Evolutionary conservation across 225 moss, liverwort and hornwort genomes (phyloP).

Genomic region (Lunularia cruciata): DNA sequence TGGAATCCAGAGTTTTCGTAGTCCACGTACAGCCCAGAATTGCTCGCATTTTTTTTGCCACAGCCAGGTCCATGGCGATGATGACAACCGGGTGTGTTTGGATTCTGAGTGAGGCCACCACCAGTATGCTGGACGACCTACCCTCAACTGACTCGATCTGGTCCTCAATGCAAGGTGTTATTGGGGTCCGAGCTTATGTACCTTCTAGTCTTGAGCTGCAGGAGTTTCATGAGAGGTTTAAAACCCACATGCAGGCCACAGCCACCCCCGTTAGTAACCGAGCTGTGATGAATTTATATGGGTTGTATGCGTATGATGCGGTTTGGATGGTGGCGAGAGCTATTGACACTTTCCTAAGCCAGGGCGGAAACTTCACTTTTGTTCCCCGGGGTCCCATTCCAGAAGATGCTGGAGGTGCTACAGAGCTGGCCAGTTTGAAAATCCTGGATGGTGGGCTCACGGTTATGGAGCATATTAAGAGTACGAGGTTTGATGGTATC

Average conservation of each 20-base stretch:
- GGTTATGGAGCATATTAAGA: slow-evolving; percentile 49
- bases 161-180: slow-evolving; percentile 54
- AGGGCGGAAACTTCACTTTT: slow-evolving; percentile 37
- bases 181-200: slow-evolving; percentile 68
- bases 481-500: slow-evolving; percentile 52
- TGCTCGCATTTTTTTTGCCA: slow-evolving; percentile 56
- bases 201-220: slow-evolving; percentile 48
- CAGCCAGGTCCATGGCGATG: slow-evolving; percentile 70
- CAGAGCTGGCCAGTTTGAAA: slow-evolving; percentile 50
- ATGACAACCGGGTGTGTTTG: slow-evolving; percentile 68
- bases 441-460: slow-evolving; percentile 52
- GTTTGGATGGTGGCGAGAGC: slow-evolving; percentile 48
- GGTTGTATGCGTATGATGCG: slow-evolving; percentile 43
- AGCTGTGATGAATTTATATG: slow-evolving; percentile 37
- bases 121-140: slow-evolving; percentile 55
- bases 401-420: slow-evolving; percentile 21
- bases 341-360: slow-evolving; percentile 16
- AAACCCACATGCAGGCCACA: slow-evolving; percentile 23
- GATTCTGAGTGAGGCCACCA: slow-evolving; percentile 73
- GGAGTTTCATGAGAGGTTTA: slow-evolving; percentile 51
- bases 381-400: slow-evolving; percentile 1
- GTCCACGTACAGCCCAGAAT: slow-evolving; percentile 64
- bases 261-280: slow-evolving; percentile 27
- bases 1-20: slow-evolving; percentile 78
- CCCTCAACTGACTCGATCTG: slow-evolving; percentile 43